Percentiles rank a stretch among this genome's conserved stretches.
These are phyloP conservation scores for Coprinopsis marcescibilis DNA, from an alignment of 768 basidiomycete genomes.

Conservation along the genomic window DNA sequence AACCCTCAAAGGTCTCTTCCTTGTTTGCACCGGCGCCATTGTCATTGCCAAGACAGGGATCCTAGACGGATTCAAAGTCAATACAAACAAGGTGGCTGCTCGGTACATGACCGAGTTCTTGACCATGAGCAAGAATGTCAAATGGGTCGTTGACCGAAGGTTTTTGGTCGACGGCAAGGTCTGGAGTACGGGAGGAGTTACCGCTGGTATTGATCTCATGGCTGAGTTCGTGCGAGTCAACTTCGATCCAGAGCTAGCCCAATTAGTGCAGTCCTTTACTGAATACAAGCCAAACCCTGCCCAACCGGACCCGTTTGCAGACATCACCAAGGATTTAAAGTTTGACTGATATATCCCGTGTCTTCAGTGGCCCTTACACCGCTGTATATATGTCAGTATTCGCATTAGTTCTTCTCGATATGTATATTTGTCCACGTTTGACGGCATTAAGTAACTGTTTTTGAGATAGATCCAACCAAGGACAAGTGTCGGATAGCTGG, in stretches of 20 bases:
- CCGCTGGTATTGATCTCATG: constrained; percentile 22
- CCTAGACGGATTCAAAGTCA: constrained; percentile 20
- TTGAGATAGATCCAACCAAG: too few relatives aligned
- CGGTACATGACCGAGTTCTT: constrained; percentile 7
- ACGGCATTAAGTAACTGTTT: too few relatives aligned
- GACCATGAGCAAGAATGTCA: constrained; percentile 17
- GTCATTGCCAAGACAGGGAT: constrained; percentile 18
- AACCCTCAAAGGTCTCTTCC: constrained; percentile 18
- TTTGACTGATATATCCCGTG: too few relatives aligned
- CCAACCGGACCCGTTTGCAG: constrained; percentile 19
- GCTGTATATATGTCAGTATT: too few relatives aligned
- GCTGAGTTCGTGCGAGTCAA: constrained; percentile 20
- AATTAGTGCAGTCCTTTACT: constrained; percentile 10
- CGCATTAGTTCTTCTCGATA: too few relatives aligned
- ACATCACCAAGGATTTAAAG: constrained; percentile 17
- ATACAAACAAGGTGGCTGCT: constrained; percentile 19
- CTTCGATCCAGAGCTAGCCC: constrained; percentile 18
- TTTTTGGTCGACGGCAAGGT: constrained; percentile 23
- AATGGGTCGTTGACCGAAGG: constrained; percentile 21
- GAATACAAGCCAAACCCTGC: constrained; percentile 20
- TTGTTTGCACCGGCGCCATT: constrained; percentile 22
- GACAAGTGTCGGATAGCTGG: too few relatives aligned
- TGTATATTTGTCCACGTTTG: too few relatives aligned
- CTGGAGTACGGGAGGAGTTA: constrained; percentile 23
- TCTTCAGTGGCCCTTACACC: too few relatives aligned